A percentile compares a stretch with the other conserved stretches of the same genome.
Evolutionary conservation across 1,139 yeast species (phyloP).

Genomic region (Torulaspora pretoriensis): DNA sequence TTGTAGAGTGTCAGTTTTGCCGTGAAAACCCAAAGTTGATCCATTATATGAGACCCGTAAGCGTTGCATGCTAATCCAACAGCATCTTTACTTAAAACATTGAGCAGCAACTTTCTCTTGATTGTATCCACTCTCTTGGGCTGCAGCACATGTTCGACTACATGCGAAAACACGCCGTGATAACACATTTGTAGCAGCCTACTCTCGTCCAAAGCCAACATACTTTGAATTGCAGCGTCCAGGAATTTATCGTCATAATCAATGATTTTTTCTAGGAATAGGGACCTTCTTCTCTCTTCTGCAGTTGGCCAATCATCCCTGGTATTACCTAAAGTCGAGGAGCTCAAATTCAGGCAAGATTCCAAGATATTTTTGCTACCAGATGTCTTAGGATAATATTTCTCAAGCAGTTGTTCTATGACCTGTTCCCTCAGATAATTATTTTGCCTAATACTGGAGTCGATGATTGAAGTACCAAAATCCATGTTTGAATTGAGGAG

Average conservation of each 20-base stretch:
- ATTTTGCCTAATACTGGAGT: slow-evolving; percentile 57
- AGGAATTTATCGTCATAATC: slow-evolving; percentile 60
- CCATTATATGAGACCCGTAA: slow-evolving; percentile 88
- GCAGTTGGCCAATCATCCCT: slow-evolving; percentile 90
- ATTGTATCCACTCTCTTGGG: slow-evolving; percentile 51
- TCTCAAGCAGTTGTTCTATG: slow-evolving; percentile 53
- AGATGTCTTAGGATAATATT: slow-evolving; percentile 52
- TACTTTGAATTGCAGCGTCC: slow-evolving; percentile 54
- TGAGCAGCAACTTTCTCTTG: slow-evolving; percentile 64
- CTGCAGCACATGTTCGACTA: slow-evolving; percentile 59
- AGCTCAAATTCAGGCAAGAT: slow-evolving; percentile 56
- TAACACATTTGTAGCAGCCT: slow-evolving; percentile 66
- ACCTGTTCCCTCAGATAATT: slow-evolving; percentile 65
- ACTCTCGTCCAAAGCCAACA: slow-evolving; percentile 56
- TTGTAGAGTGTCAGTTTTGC: slow-evolving; percentile 75
- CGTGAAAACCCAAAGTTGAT: slow-evolving; percentile 76
- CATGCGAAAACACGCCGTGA: slow-evolving; percentile 88
- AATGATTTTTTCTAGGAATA: slow-evolving; percentile 68
- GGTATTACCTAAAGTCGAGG: slow-evolving; percentile 76
- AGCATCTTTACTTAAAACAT: slow-evolving; percentile 52
- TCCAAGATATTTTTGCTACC: slow-evolving; percentile 52
- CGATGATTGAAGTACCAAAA: slow-evolving; percentile 62
- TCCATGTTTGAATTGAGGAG: slow-evolving; percentile 67
- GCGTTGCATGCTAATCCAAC: slow-evolving; percentile 74
- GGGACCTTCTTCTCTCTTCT: slow-evolving; percentile 76